These are phyloP conservation scores for Dioszegia crocea DNA, from an alignment of 768 basidiomycete species.

Conservation along the genomic window DNA sequence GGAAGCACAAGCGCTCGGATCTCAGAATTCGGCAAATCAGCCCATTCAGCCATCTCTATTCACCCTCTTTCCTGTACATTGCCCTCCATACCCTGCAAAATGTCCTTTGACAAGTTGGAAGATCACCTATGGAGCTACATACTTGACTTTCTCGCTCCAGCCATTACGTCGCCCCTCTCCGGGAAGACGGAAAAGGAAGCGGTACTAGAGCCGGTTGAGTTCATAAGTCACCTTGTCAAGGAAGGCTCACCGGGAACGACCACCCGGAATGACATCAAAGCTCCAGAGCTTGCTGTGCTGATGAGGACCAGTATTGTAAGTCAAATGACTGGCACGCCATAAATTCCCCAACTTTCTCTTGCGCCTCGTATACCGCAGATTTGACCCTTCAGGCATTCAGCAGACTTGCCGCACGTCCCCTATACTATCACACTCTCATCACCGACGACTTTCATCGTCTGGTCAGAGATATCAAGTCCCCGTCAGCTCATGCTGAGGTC, in stretches of 20 bases:
- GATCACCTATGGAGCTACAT: not conserved
- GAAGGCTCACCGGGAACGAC: not conserved
- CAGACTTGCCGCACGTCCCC: not conserved
- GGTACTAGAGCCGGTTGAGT: not conserved
- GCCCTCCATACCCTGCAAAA: too few species aligned
- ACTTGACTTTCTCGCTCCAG: not conserved
- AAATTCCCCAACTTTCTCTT: too few species aligned
- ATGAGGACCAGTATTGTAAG: constrained; percentile 4
- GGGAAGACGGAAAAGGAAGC: not conserved
- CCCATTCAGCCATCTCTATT: too few species aligned
- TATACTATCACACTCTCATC: not conserved
- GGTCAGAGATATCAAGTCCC: not conserved
- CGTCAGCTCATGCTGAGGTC: not conserved
- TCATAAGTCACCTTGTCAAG: not conserved
- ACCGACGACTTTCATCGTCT: not conserved
- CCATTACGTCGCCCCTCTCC: not conserved
- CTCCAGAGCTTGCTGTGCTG: not conserved
- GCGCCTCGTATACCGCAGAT: not conserved
- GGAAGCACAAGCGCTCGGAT: too few species aligned
- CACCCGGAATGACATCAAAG: not conserved
- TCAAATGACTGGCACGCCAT: not conserved
- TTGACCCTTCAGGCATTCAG: not conserved
- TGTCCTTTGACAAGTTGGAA: not conserved
- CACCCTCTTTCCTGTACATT: too few species aligned
- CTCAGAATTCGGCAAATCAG: too few species aligned